Evolutionary conservation across 1,139 yeast genomes (phyloP), one percentile per base, ranked within the genome.

Genomic region (Saccharomyces hybrid): DNA sequence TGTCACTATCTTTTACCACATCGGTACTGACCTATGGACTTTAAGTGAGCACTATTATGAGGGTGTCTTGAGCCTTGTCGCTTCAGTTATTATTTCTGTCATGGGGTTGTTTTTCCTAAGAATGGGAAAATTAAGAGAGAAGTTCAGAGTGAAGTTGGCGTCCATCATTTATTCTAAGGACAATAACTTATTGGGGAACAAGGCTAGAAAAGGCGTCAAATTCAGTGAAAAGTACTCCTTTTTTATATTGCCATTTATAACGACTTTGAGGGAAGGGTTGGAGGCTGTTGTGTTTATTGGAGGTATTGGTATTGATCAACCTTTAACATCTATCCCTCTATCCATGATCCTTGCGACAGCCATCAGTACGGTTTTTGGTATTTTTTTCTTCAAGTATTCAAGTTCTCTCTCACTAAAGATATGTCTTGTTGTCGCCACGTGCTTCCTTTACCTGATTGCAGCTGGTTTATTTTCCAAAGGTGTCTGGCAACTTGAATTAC

Each of bases 31-130:
- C 76, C 74, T 90, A 59, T 91, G 97, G 97, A 73, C 89, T 14
- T 69, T 75, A 48, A 83, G 96, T 51, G 98, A 91, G 70, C 97
- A 91, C 69, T 78, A 90, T 57, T 91, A 96, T 88, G 98, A 91
- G 75, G 97, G 97, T 68, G 78, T 86, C 41, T 83, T 91, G 66
- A 85, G 90, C 69, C 74, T 90, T 34, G 78, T 91, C 63, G 97
- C 98, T 1, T 80, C 95, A 0, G 76, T 87, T 26, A 80, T 91
- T 69, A 91, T 91, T 59, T 83, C 97, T 2, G 65, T 83, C 50
- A 90, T 91, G 97, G 97, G 98, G 52, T 75, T 91, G 63, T 95
- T 96, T 66, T 87, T 91, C 86, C 79, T 91, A 65, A 80, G 97
- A 69, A 79, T 91, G 68, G 89, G 91, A 71, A 91, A 90, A 74